These are phyloP conservation scores for Cyclocybe cylindracea DNA, from an alignment of 768 basidiomycete genomes.

Conservation along the genomic window DNA sequence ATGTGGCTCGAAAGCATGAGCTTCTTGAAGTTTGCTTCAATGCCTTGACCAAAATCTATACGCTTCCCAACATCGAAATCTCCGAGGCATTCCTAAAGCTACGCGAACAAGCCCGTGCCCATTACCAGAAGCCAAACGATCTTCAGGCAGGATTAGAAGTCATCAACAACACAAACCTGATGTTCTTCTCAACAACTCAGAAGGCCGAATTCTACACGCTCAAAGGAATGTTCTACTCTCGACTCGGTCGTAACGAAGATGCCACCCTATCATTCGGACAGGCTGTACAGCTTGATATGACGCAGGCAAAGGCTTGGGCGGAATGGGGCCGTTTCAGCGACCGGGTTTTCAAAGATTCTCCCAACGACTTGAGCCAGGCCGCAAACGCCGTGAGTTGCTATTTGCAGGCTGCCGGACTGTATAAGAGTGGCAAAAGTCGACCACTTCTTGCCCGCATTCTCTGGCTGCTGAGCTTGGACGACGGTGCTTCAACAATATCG, in stretches of 20 bases:
- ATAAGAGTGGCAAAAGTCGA: conserved; percentile 91
- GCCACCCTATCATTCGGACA: conserved; percentile 91
- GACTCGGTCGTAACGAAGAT: conserved; percentile 82
- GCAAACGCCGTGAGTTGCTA: conserved; percentile 96
- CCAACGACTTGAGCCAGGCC: conserved; percentile 72
- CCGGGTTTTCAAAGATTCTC: conserved; percentile 86
- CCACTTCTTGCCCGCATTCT: conserved; percentile 88
- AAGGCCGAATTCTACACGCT: conserved; percentile 99
- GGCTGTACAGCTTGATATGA: conserved; percentile 95
- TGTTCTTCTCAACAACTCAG: conserved; percentile 93
- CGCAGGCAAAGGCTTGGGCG: conserved; percentile 95
- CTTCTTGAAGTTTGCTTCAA: conserved; percentile 95
- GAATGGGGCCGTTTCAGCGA: conserved; percentile 98
- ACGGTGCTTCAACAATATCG: conserved; percentile 66
- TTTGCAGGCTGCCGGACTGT: conserved; percentile 93
- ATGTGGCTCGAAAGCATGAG: conserved; percentile 96
- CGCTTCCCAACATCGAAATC: conserved; percentile 98
- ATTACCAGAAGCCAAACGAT: conserved; percentile 94
- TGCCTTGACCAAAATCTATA: conserved; percentile 96
- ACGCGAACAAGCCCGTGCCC: conserved; percentile 96
- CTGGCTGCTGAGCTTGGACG: conserved; percentile 97
- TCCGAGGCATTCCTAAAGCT: conserved; percentile 99
- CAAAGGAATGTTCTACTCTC: conserved; percentile 98
- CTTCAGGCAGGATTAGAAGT: conserved; percentile 94
- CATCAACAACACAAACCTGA: conserved; percentile 98